These are phyloP conservation scores for Fraxinus paxiana DNA, from an alignment of 305 asterid species.

Conservation along the genomic window DNA sequence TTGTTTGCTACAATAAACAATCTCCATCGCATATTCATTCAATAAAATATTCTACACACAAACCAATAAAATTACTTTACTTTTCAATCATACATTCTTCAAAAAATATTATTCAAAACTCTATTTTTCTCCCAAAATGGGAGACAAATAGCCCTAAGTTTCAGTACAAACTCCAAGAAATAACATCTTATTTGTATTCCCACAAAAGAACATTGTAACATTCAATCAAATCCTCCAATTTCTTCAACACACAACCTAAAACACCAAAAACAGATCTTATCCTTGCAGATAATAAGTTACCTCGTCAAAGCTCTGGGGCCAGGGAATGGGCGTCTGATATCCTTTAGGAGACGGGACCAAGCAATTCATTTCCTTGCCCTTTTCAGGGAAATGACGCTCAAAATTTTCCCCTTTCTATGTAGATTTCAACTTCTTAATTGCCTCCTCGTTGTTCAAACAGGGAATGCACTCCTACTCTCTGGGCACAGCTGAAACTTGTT, in stretches of 20 bases:
- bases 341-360: constrained; percentile 86
- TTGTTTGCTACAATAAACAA: no score
- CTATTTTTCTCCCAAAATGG: no score
- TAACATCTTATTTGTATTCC: background rate
- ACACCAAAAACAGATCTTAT: background rate
- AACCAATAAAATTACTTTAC: no score
- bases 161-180: background rate
- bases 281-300: constrained; percentile 27
- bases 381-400: constrained; percentile 79
- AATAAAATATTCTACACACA: no score
- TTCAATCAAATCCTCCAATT: background rate
- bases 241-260: background rate
- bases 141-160: background rate
- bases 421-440: constrained; percentile 48
- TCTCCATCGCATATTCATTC: no score
- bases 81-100: no score
- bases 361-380: constrained; percentile 63
- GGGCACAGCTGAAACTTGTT: constrained; percentile 56
- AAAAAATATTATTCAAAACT: no score
- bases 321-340: constrained; percentile 60
- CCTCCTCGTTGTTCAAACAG: constrained; percentile 77
- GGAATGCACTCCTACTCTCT: constrained; percentile 70
- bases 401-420: constrained; percentile 71
- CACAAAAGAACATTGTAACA: background rate
- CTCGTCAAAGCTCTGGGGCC: constrained; percentile 93